A percentile compares a stretch with the other conserved stretches of the same genome.
Evolutionary conservation across 441 rosid genomes (phyloP).

Genomic region (Erodium moschatum): DNA sequence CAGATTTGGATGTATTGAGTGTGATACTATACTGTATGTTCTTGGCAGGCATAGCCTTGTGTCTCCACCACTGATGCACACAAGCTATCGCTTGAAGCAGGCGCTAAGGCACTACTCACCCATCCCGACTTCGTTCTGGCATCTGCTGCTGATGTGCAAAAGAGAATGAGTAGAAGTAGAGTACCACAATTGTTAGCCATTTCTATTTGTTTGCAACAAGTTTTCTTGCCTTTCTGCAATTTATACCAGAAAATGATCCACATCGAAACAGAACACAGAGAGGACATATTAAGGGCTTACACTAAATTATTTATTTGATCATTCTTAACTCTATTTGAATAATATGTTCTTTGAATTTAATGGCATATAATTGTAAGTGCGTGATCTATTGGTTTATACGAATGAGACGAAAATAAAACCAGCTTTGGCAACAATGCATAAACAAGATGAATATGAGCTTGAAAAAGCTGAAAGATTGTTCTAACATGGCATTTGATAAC

Average conservation of each 20-base stretch:
- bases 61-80: constrained; percentile 37
- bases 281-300: neutral
- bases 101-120: neutral
- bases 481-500: neutral
- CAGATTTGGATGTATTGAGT: too few species aligned
- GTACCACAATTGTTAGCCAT: constrained; percentile 22
- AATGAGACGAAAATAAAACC: neutral
- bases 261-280: constrained; percentile 10
- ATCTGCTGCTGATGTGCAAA: constrained; percentile 18
- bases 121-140: constrained; percentile 21
- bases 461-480: neutral
- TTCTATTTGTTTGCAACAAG: constrained; percentile 1
- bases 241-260: constrained; percentile 15
- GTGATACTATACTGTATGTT: constrained; percentile 27
- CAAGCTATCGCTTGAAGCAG: constrained; percentile 21
- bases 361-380: neutral
- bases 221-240: constrained; percentile 1
- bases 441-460: neutral
- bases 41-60: constrained; percentile 45
- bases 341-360: neutral
- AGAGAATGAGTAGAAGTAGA: constrained; percentile 18
- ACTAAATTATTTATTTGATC: neutral
- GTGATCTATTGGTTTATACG: neutral
- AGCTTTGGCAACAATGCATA: neutral
- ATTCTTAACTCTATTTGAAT: too few species aligned